A percentile compares a stretch with the other conserved stretches of the same genome.
Conservation (phyloP, 345 rosid genomes). For the Microcos paniculata region DNA sequence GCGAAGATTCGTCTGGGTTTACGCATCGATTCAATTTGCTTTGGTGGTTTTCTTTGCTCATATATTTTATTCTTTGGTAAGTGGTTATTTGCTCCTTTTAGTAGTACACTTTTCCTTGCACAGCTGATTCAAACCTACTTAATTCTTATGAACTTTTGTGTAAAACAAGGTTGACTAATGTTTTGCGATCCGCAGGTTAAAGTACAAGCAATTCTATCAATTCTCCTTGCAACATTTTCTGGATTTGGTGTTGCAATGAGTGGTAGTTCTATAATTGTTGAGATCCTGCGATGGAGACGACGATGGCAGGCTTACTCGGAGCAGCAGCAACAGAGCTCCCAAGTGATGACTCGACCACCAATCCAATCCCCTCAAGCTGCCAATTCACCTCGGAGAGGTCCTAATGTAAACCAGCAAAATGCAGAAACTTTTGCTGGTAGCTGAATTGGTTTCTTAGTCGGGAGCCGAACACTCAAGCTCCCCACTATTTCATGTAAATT, state of each 20-base stretch:
- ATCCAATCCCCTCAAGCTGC: constrained; percentile 25
- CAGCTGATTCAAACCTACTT: neutral
- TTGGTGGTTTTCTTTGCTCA: constrained; percentile 84
- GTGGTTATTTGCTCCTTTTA: constrained; percentile 17
- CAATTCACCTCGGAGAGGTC: constrained; percentile 16
- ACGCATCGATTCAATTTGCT: constrained; percentile 79
- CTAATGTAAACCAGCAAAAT: constrained; percentile 14
- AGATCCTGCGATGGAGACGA: constrained; percentile 74
- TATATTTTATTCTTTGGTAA: constrained; percentile 79
- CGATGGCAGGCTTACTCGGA: constrained; percentile 37
- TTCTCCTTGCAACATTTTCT: constrained; percentile 76
- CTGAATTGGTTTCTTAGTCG: constrained; percentile 8
- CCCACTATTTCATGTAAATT: neutral
- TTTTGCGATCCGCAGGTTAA: constrained; percentile 40
- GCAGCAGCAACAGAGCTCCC: constrained; percentile 27
- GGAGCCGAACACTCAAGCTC: neutral
- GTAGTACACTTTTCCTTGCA: neutral
- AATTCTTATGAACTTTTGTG: neutral
- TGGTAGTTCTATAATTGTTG: constrained; percentile 73
- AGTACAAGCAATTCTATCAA: constrained; percentile 68
- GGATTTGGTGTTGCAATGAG: constrained; percentile 88
- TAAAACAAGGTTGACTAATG: neutral
- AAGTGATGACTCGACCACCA: constrained; percentile 30
- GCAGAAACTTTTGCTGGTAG: constrained; percentile 17
- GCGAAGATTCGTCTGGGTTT: constrained; percentile 87